Percentiles rank a stretch among this genome's conserved stretches.
Conservation (phyloP, 2,329 filamentous ascomycete species). For the Xylariaceae sp. region DNA sequence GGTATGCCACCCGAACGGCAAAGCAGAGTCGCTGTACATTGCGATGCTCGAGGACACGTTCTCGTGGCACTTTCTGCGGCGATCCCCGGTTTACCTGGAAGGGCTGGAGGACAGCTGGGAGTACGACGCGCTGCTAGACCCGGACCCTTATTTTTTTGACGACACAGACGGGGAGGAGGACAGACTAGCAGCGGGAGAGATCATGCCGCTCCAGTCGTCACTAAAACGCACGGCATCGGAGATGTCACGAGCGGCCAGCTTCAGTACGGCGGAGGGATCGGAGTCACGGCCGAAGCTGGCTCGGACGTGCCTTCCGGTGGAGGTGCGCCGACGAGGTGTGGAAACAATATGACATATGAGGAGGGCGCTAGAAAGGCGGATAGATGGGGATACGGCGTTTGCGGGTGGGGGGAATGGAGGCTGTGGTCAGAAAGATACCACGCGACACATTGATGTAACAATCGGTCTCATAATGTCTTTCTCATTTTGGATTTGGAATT, state of each 20-base stretch:
- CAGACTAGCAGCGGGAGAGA: slow-evolving; percentile 45
- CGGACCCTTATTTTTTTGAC: slow-evolving; percentile 33
- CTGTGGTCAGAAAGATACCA: too few species aligned
- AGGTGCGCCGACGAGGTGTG: slow-evolving; percentile 36
- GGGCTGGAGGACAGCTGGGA: slow-evolving; percentile 54
- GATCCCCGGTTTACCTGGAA: slow-evolving; percentile 45
- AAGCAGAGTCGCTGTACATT: slow-evolving; percentile 57
- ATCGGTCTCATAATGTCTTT: too few species aligned
- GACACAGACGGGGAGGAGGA: slow-evolving; percentile 34
- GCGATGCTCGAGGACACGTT: slow-evolving; percentile 51
- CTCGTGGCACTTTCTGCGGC: slow-evolving; percentile 52
- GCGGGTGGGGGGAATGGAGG: slow-evolving; percentile 6
- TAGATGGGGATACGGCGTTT: slow-evolving; percentile 10
- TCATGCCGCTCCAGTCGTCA: slow-evolving; percentile 37
- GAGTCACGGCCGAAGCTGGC: slow-evolving; percentile 37
- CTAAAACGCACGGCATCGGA: slow-evolving; percentile 52
- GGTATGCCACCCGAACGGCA: slow-evolving; percentile 50
- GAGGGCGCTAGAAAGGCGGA: slow-evolving; percentile 4
- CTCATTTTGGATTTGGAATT: too few species aligned
- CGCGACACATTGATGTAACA: too few species aligned
- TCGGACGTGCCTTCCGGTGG: slow-evolving; percentile 39
- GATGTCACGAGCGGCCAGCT: slow-evolving; percentile 46
- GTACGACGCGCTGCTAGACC: slow-evolving; percentile 49
- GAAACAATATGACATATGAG: slow-evolving; percentile 38
- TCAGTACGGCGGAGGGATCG: slow-evolving; percentile 32